A percentile compares a stretch with the other conserved stretches of the same genome.
Conservation (phyloP, 345 rosid genomes). For the Geranium rotundifolium region DNA sequence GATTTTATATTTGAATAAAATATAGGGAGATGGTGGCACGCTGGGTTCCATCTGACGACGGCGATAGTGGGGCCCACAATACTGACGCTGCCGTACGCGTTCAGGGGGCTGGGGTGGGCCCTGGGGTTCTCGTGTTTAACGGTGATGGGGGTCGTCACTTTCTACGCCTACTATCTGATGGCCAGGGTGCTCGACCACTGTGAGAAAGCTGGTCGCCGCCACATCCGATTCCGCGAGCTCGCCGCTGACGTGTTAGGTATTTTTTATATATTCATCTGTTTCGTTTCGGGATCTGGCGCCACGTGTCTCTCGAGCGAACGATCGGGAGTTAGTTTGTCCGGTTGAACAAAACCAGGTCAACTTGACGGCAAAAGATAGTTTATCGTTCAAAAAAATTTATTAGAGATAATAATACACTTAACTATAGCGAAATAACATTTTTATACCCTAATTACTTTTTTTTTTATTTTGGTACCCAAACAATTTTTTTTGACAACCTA, state of each 20-base stretch:
- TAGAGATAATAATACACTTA: too few species aligned
- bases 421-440: too few species aligned
- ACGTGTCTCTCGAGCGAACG: too few species aligned
- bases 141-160: slow-evolving; percentile 78
- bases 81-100: slow-evolving; percentile 76
- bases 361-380: too few species aligned
- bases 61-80: slow-evolving; percentile 98
- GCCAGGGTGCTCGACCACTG: slow-evolving; percentile 85
- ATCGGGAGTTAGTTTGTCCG: not conserved
- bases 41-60: slow-evolving; percentile 95
- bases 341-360: too few species aligned
- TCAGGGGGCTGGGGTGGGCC: slow-evolving; percentile 82
- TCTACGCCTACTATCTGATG: slow-evolving; percentile 84
- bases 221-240: slow-evolving; percentile 89
- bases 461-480: too few species aligned
- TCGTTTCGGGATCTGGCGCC: not conserved
- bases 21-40: slow-evolving; percentile 97
- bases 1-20: too few species aligned
- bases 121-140: slow-evolving; percentile 62
- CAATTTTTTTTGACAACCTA: too few species aligned
- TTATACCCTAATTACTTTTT: too few species aligned
- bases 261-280: too few species aligned
- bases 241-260: slow-evolving; percentile 91
- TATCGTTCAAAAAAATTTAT: too few species aligned
- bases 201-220: slow-evolving; percentile 94